Evolutionary conservation across 2,329 filamentous ascomycete species (phyloP), one percentile per base, ranked within the genome.

Genomic region (Penicillium sp.): DNA sequence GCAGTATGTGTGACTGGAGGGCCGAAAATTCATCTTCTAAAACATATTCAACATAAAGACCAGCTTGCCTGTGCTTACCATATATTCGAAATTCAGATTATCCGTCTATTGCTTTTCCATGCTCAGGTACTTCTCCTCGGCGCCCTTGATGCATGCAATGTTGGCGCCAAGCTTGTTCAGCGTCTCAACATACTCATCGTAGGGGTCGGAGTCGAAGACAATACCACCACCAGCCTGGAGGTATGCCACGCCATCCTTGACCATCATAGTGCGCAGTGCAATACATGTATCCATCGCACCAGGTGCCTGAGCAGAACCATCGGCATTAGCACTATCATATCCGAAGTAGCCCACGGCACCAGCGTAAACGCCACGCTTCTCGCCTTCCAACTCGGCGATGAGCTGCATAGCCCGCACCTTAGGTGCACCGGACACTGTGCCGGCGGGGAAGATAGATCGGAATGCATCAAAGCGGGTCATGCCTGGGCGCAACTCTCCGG

Each of bases 401-500:
- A 99, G 80, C 76, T 97, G 90, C 94, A 99, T 99, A 2, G 94
- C 94, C 59, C 87, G 85, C 51, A 99, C 91, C 77, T 99, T 99
- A 54, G 94, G 94, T 4, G 94, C 93, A 4, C 94, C 94, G 16
- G 89, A 94, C 29, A 97, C 93, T 0, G 94, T 99, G 52, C 94
- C 94, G 4, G 94, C 94, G 0, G 94, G 94, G 78, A 99, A 99
- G 66, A 99, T 97, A 61, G 89, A 92, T 36, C 93, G 84, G 78
- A 99, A 96, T 9, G 94, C 94, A 70, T 97, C 93, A 75, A 96
- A 99, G 55, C 94, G 84, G 29, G 91, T 93, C 79, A 91, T 91
- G 36, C 82, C 92, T 5, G 84, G 80, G 42, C 94, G 84, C 61
- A 97, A 77, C n/a, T 94, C 82, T 41, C 94, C 93, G 1, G 91